Conservation (phyloP, 345 rosid genomes). For the Bruguiera parviflora region DNA sequence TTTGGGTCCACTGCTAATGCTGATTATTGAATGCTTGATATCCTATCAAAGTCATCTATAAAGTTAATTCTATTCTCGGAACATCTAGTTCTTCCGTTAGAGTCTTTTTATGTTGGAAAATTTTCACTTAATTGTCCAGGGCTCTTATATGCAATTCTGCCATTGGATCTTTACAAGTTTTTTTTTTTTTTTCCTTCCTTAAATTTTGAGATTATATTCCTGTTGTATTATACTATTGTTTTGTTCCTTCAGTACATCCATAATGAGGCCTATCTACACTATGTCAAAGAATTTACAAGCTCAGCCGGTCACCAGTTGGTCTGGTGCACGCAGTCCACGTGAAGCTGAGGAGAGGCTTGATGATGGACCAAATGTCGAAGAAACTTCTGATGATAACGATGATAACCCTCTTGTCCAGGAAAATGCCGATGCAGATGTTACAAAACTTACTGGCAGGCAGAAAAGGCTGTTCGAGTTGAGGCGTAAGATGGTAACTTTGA, state of each 20-base stretch:
- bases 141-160: no score
- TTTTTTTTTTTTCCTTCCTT: neutral
- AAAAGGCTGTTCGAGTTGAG: constrained; percentile 71
- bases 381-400: constrained; percentile 42
- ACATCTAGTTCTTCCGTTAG: no score
- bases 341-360: constrained; percentile 31
- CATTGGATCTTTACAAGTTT: no score
- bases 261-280: neutral
- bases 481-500: constrained; percentile 66
- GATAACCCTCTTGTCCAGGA: constrained; percentile 41
- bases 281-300: constrained; percentile 40
- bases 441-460: constrained; percentile 81
- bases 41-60: no score
- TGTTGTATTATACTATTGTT: neutral
- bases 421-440: constrained; percentile 45
- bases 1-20: no score
- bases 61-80: no score
- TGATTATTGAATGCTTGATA: no score
- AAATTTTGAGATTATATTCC: neutral
- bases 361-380: constrained; percentile 38
- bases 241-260: neutral
- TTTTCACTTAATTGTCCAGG: no score
- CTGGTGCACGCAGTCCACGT: constrained; percentile 21
- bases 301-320: constrained; percentile 21
- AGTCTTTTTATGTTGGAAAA: no score